These are phyloP conservation scores for Aplosporella prunicola DNA, from an alignment of 2,329 filamentous ascomycete genomes.

Conservation along the genomic window DNA sequence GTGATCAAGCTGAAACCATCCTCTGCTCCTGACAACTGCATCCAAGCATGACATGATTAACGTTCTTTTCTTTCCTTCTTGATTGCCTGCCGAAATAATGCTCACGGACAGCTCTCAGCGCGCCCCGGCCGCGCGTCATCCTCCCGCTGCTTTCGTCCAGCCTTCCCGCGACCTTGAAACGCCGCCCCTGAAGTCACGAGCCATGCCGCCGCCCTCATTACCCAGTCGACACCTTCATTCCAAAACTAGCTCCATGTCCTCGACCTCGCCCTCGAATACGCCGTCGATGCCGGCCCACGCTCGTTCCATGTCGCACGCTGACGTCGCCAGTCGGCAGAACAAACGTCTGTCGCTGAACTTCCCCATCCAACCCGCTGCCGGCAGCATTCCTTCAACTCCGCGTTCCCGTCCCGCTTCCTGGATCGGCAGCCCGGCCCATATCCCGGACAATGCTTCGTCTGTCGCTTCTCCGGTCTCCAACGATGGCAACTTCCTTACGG, in stretches of 20 bases:
- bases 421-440: constrained; percentile 23
- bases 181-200: constrained; percentile 7
- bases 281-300: constrained; percentile 19
- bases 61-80: constrained; percentile 3
- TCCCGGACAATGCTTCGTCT: constrained; percentile 17
- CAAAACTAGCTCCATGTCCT: constrained; percentile 8
- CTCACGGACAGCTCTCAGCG: background rate
- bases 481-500: constrained; percentile 59
- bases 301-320: constrained; percentile 25
- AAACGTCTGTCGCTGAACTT: constrained; percentile 42
- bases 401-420: constrained; percentile 30
- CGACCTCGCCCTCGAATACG: constrained; percentile 14
- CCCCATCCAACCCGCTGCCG: constrained; percentile 25
- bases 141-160: constrained; percentile 3
- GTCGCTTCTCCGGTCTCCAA: constrained; percentile 14
- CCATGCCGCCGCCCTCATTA: constrained; percentile 3
- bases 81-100: constrained; percentile 6
- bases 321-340: constrained; percentile 23
- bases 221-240: constrained; percentile 6
- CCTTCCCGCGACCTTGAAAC: background rate
- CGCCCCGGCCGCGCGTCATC: constrained; percentile 8
- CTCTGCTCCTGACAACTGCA: too few relatives aligned
- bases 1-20: too few relatives aligned
- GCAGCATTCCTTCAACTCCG: constrained; percentile 25
- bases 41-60: too few relatives aligned